Base-by-base conservation (phyloP, 345 rosid genomes). In the Reutealis trisperma region DNA sequence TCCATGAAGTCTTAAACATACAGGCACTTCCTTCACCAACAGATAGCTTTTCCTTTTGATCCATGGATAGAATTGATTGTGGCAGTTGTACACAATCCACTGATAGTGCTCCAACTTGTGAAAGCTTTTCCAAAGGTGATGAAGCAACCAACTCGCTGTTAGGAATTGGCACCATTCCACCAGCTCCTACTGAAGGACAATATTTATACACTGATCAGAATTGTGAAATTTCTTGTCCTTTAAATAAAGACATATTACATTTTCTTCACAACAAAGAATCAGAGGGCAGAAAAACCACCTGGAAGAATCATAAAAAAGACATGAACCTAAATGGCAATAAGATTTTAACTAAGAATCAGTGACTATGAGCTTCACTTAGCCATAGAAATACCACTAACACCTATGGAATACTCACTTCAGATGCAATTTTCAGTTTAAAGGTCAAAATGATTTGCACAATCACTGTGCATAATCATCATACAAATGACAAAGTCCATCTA, bases 111-210 rank as follows among this genome's bases (percentile, higher is more conserved):
- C 78, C 80, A 32, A 58, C 15, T 25, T 79, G 76, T 24, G 84
- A 70, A 82, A 62, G 47, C 13, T 63, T 76, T 65, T 86, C 85
- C 81, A 64, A 15, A 27, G 82, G 79, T 11, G 90, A 81, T 67
- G 90, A 82, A 76, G 80, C 80, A 63, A 60, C 80, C 68, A 78
- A 71, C 76, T 84, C 79, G 73, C 80, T 67, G n/a, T 77, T 77
- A 44, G 81, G 37, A 63, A 58, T 65, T 41, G 79, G 75, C 51
- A 68, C 59, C 63, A 59, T 70, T 73, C 79, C 84, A 70, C 75
- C 82, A 51, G 74, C 44, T 22, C 81, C 85, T 73, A 73, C 67
- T 44, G 74, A 70, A 73, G 44, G 73, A 75, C 51, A 66, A 51
- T 16, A 76, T 62, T 45, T 18, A 78, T 61, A 78, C 42, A 32